These are phyloP conservation scores for Saksenaea vasiformis DNA, from an alignment of 371 early-diverging fungal species.

Conservation along the genomic window DNA sequence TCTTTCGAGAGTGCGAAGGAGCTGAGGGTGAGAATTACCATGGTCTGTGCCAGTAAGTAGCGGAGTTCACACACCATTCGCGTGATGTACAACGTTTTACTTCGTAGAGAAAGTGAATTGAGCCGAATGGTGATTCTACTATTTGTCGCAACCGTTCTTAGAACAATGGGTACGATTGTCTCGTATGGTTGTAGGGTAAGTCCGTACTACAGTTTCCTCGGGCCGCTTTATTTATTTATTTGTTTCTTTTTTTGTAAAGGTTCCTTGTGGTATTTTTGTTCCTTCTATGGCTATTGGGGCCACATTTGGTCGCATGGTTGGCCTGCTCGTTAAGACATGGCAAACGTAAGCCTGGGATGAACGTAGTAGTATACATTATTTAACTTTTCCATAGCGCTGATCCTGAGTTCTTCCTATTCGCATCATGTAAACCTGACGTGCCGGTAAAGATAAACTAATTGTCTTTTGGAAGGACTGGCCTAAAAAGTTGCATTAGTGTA, in stretches of 20 bases:
- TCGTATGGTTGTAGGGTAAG: conserved; percentile 74
- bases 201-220: background rate
- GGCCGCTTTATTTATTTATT: background rate
- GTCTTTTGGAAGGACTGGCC: background rate
- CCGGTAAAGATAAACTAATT: conserved; percentile 48
- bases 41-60: conserved; percentile 66
- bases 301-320: conserved; percentile 88
- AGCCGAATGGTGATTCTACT: conserved; percentile 55
- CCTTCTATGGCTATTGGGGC: conserved; percentile 97
- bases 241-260: conserved; percentile 17
- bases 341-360: conserved; percentile 30
- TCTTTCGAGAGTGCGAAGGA: conserved; percentile 86
- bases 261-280: conserved; percentile 94
- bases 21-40: conserved; percentile 56
- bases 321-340: conserved; percentile 74
- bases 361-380: background rate
- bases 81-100: background rate
- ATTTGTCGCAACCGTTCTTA: conserved; percentile 67
- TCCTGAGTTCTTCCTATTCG: conserved; percentile 73
- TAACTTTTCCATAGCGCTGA: conserved; percentile 42
- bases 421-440: conserved; percentile 77
- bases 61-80: background rate
- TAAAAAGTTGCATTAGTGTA: conserved; percentile 54
- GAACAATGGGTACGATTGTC: conserved; percentile 67
- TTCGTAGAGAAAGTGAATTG: conserved; percentile 21